Percentiles rank a stretch among this genome's conserved stretches.
Evolutionary conservation across 2,329 filamentous ascomycete species (phyloP).

Genomic region (Pseudogymnoascus sp.): DNA sequence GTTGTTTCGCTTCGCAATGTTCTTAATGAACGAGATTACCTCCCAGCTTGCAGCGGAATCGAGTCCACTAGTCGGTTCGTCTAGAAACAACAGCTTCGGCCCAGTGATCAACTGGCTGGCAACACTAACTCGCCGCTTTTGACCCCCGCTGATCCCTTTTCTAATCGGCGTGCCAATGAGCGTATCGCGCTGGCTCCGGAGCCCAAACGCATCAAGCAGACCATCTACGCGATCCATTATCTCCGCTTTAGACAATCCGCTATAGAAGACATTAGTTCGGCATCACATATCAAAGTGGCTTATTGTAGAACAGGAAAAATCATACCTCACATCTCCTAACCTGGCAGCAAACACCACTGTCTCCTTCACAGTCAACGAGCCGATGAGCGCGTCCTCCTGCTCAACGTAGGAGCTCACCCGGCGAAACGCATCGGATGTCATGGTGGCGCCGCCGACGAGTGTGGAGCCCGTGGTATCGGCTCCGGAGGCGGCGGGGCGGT

Average conservation of each 20-base stretch:
- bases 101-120: conserved; percentile 74
- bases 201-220: conserved; percentile 64
- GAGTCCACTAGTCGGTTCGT: conserved; percentile 76
- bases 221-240: conserved; percentile 54
- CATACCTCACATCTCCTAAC: conserved; percentile 32
- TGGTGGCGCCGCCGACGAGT: conserved; percentile 53
- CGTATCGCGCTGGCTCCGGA: conserved; percentile 59
- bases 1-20: conserved; percentile 57
- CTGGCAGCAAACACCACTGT: conserved; percentile 71
- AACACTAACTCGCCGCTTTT: conserved; percentile 73
- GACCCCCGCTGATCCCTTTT: conserved; percentile 77
- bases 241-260: conserved; percentile 41
- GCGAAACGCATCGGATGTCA: conserved; percentile 49
- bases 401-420: conserved; percentile 71
- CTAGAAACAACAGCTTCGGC: conserved; percentile 73
- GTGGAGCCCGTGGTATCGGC: conserved; percentile 47
- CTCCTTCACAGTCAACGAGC: conserved; percentile 70
- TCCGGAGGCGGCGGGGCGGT: conserved; percentile 43
- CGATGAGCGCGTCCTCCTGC: conserved; percentile 79
- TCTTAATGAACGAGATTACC: conserved; percentile 63
- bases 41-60: conserved; percentile 71
- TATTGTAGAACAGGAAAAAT: conserved; percentile 42
- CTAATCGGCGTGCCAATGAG: conserved; percentile 74
- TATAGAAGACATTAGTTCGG: conserved; percentile 15
- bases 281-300: conserved; percentile 12